Percentiles rank a stretch among this genome's conserved stretches.
Evolutionary conservation across 768 basidiomycete species (phyloP).

Genomic region (Mrakia frigida): DNA sequence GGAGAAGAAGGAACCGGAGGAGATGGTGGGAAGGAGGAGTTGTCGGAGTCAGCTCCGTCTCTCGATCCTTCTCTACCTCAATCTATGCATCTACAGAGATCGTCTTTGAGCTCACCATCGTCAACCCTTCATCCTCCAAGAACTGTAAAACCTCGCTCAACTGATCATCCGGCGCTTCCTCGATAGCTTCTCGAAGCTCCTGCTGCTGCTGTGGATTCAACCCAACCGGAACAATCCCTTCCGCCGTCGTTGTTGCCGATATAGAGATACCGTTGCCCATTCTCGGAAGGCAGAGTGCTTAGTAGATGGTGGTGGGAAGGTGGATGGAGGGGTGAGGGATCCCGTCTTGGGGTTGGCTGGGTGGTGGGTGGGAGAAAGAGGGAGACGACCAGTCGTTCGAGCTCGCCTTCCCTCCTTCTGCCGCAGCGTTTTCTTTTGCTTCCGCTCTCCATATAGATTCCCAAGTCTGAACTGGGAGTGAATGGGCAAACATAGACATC

Average conservation of each 20-base stretch:
- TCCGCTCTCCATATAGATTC: not conserved
- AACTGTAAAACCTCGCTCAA: not conserved
- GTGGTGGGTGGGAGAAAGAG: not conserved
- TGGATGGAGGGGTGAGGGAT: not conserved
- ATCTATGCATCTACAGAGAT: not conserved
- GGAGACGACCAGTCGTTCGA: not conserved
- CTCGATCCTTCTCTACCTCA: not conserved
- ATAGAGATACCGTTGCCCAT: conserved; percentile 1
- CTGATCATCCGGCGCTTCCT: too few relatives aligned
- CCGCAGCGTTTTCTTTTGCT: not conserved
- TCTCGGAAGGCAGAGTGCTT: too few relatives aligned
- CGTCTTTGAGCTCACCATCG: not conserved
- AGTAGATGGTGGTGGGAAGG: too few relatives aligned
- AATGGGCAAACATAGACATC: not conserved
- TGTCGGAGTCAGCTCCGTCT: conserved; percentile 3
- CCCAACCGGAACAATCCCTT: not conserved
- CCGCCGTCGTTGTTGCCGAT: not conserved
- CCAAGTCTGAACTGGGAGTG: not conserved
- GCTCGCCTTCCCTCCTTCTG: not conserved
- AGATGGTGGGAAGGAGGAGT: not conserved
- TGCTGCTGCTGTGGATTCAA: not conserved
- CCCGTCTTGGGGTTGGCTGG: not conserved
- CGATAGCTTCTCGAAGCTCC: not conserved
- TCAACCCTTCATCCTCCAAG: not conserved
- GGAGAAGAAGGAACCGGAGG: not conserved